Evolutionary conservation across 2,329 filamentous ascomycete genomes (phyloP).

Genomic region (Ambrosiella beaveri): DNA sequence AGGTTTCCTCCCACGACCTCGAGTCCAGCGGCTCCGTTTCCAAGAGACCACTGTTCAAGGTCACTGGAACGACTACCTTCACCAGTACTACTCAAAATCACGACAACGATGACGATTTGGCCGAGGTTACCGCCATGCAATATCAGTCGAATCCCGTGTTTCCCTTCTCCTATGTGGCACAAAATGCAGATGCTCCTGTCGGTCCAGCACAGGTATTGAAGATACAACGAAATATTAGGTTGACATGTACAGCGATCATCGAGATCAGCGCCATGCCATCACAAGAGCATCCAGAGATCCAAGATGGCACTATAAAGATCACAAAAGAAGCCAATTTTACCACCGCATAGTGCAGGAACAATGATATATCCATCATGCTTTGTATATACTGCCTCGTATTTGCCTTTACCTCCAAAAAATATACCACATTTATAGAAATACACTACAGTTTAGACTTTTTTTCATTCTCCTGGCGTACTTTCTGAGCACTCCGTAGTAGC

Average conservation of each 20-base stretch:
- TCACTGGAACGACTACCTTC: neutral
- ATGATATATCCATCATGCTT: neutral
- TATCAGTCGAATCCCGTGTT: neutral
- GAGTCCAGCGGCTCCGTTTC: neutral
- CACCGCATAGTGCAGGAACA: neutral
- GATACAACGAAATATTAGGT: constrained; percentile 5
- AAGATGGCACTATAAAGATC: constrained; percentile 8
- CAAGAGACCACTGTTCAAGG: neutral
- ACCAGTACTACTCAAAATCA: neutral
- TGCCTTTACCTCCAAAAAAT: neutral
- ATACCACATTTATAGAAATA: neutral
- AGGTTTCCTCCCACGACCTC: neutral
- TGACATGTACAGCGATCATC: constrained; percentile 3
- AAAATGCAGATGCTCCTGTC: neutral
- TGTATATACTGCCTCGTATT: no score
- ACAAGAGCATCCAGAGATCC: neutral
- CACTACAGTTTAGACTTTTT: constrained; percentile 8
- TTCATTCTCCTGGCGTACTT: constrained; percentile 29
- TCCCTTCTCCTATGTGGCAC: constrained; percentile 3
- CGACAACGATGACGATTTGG: neutral
- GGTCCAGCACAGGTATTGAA: constrained; percentile 3
- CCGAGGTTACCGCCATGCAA: neutral
- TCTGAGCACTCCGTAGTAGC: constrained; percentile 43
- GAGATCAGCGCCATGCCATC: neutral
- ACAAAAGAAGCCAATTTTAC: constrained; percentile 1